A percentile compares a stretch with the other conserved stretches of the same genome.
Conservation (phyloP, 2,329 filamentous ascomycete genomes). For the Penicillium olsonii region DNA sequence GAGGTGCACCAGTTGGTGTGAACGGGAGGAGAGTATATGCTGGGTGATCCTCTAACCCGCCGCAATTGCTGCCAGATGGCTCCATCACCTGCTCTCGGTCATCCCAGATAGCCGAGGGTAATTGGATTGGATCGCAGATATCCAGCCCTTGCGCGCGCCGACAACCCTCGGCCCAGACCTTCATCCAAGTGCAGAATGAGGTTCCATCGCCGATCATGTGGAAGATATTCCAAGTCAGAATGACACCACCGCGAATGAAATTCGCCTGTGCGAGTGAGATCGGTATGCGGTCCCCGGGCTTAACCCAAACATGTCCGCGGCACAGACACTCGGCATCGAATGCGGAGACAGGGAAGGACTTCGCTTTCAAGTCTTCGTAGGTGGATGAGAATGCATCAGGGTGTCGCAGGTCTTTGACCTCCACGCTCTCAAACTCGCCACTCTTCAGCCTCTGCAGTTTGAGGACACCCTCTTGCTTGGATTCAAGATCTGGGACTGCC, state of each 20-base stretch:
- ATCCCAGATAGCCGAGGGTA: conserved; percentile 31
- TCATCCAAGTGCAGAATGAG: conserved; percentile 34
- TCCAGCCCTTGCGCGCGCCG: conserved; percentile 30
- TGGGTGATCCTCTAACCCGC: conserved; percentile 32
- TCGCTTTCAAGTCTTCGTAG: conserved; percentile 39
- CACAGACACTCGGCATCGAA: conserved; percentile 50
- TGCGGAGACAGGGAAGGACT: conserved; percentile 49
- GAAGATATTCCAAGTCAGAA: conserved; percentile 44
- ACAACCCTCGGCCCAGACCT: conserved; percentile 41
- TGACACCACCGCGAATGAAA: conserved; percentile 52
- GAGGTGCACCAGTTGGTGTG: conserved; percentile 30
- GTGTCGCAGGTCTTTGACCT: conserved; percentile 46
- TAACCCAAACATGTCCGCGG: conserved; percentile 24
- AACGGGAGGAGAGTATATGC: conserved; percentile 35
- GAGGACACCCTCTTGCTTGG: conserved; percentile 34
- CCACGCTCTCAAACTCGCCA: conserved; percentile 28
- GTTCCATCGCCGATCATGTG: conserved; percentile 40
- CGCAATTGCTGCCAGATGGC: conserved; percentile 30
- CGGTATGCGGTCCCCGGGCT: conserved; percentile 44
- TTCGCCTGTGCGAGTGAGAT: conserved; percentile 49
- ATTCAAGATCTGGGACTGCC: conserved; percentile 31
- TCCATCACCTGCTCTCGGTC: conserved; percentile 33
- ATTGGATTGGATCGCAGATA: conserved; percentile 21
- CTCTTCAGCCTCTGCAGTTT: conserved; percentile 25
- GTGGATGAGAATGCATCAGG: conserved; percentile 33